Evolutionary conservation across 768 basidiomycete species (phyloP).

Genomic region (Russula emetica): DNA sequence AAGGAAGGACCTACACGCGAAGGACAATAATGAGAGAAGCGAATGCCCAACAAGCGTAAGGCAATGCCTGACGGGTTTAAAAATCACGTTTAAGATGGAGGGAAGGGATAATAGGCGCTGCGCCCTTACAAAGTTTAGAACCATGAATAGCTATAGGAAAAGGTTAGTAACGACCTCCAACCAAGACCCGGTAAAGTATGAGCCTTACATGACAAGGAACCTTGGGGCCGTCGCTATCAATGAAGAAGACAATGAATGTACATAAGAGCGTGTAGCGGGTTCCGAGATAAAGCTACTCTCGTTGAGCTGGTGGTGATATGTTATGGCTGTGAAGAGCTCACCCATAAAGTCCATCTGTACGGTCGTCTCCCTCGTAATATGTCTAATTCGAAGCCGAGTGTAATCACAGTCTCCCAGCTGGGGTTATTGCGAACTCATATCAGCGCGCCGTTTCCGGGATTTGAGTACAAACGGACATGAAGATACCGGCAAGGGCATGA

Average conservation of each 20-base stretch:
- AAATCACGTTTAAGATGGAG: neutral
- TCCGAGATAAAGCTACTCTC: conserved; percentile 15
- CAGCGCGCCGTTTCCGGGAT: neutral
- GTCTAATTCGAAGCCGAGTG: conserved; percentile 7
- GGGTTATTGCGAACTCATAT: neutral
- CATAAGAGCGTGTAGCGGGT: conserved; percentile 6
- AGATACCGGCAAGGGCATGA: conserved; percentile 7
- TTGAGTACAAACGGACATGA: neutral
- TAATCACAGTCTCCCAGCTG: conserved; percentile 8
- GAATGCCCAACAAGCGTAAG: conserved; percentile 3
- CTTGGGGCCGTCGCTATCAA: neutral
- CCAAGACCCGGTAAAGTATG: neutral
- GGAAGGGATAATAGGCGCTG: neutral
- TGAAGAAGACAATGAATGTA: conserved; percentile 1
- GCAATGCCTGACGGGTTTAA: neutral
- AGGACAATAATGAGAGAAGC: conserved; percentile 5
- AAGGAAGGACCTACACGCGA: neutral
- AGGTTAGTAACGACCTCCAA: neutral
- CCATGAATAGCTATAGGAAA: neutral
- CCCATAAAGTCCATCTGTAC: conserved; percentile 14
- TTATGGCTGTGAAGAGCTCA: neutral
- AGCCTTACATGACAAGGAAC: neutral
- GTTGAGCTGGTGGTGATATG: neutral
- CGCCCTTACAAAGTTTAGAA: neutral
- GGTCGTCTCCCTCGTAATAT: conserved; percentile 16